Evolutionary conservation across 352 stramenopile species (phyloP).

Genomic region (Phytophthora ramorum): DNA sequence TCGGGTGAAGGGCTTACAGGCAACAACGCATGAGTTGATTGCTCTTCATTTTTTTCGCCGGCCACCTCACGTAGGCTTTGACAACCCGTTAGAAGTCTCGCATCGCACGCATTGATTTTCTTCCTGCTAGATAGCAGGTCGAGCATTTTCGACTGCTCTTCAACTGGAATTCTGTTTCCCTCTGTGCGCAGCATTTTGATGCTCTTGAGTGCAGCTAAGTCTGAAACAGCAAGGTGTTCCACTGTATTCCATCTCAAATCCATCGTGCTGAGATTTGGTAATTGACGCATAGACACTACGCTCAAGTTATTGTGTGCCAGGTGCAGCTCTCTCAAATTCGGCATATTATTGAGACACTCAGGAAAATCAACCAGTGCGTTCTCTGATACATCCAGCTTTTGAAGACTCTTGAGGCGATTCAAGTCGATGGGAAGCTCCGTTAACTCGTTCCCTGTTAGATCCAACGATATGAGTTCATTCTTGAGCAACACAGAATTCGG

Average conservation of each 20-base stretch:
- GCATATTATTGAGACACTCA: conserved; percentile 31
- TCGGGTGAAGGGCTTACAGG: not conserved
- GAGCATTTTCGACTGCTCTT: conserved; percentile 25
- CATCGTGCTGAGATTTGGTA: conserved; percentile 43
- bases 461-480: conserved; percentile 40
- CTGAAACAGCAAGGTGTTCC: conserved; percentile 8
- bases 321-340: conserved; percentile 43
- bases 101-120: not conserved
- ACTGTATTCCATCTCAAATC: conserved; percentile 57
- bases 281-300: conserved; percentile 20
- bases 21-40: not conserved
- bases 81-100: not conserved
- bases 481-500: conserved; percentile 50
- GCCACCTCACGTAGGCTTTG: not conserved
- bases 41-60: conserved; percentile 6
- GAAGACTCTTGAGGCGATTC: conserved; percentile 40
- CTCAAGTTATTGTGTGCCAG: conserved; percentile 72
- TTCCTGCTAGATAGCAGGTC: conserved; percentile 19
- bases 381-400: conserved; percentile 60
- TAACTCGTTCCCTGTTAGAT: conserved; percentile 62
- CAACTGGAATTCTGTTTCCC: conserved; percentile 32
- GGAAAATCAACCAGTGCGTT: conserved; percentile 62
- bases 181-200: conserved; percentile 28
- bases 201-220: conserved; percentile 11
- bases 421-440: conserved; percentile 51